These are phyloP conservation scores for Saprolegnia parasitica DNA, from an alignment of 352 stramenopile species.

Conservation along the genomic window DNA sequence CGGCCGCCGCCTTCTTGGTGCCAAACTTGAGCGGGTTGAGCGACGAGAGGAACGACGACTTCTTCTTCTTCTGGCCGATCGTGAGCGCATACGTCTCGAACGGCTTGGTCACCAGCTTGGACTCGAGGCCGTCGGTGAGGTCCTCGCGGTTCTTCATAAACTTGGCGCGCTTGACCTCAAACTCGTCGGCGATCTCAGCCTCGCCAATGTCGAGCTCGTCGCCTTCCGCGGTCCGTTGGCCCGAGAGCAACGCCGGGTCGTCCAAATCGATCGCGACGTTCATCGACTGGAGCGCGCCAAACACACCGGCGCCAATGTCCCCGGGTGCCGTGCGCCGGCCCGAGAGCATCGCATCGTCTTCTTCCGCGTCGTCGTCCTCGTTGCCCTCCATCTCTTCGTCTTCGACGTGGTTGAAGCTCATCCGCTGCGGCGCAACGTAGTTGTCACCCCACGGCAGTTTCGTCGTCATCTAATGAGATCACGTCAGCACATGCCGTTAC, in stretches of 20 bases:
- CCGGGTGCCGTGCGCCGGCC: constrained; percentile 31
- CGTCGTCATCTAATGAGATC: constrained; percentile 43
- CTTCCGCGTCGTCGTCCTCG: constrained; percentile 38
- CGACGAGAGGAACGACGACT: constrained; percentile 48
- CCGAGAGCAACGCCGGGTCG: constrained; percentile 29
- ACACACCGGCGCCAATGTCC: constrained; percentile 80
- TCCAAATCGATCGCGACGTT: constrained; percentile 70
- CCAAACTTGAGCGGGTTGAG: constrained; percentile 54
- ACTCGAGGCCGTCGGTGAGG: constrained; percentile 52
- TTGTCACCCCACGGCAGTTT: constrained; percentile 82
- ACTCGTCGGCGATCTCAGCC: constrained; percentile 48
- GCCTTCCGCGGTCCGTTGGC: constrained; percentile 40
- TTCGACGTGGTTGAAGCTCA: constrained; percentile 65
- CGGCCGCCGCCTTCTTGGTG: constrained; percentile 48
- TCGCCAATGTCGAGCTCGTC: constrained; percentile 35
- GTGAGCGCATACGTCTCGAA: constrained; percentile 87
- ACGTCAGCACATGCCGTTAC: constrained; percentile 21
- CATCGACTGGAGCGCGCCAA: constrained; percentile 82
- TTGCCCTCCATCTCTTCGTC: constrained; percentile 54
- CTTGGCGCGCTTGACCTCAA: constrained; percentile 56
- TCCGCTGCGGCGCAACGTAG: constrained; percentile 60
- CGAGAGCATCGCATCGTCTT: constrained; percentile 32
- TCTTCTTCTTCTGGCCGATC: constrained; percentile 77
- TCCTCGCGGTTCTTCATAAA: constrained; percentile 75
- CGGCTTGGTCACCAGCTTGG: constrained; percentile 72